Evolutionary conservation across 148 eudicot genomes (phyloP).

Genomic region (Rheum nobile): DNA sequence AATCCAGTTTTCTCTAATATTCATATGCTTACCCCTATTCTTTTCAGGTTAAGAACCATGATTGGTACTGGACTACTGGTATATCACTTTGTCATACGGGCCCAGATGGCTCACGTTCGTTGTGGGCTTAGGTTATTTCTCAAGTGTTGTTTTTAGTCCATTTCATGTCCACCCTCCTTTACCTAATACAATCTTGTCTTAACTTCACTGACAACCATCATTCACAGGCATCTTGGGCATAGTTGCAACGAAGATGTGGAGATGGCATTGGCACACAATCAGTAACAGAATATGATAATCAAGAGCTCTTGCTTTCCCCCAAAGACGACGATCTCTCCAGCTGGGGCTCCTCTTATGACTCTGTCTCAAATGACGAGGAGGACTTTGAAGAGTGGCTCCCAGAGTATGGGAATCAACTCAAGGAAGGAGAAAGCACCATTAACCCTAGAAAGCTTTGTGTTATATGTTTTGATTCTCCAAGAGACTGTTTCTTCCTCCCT

Average conservation of each 20-base stretch:
- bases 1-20: not conserved
- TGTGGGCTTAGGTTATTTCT: constrained; percentile 24
- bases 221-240: constrained; percentile 29
- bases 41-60: constrained; percentile 22
- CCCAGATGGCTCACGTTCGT: constrained; percentile 43
- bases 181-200: not conserved
- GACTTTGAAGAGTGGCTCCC: constrained; percentile 22
- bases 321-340: constrained; percentile 33
- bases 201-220: not conserved
- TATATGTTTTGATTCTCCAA: constrained; percentile 45
- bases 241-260: constrained; percentile 10
- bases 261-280: constrained; percentile 13
- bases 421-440: constrained; percentile 23
- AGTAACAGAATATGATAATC: constrained; percentile 7
- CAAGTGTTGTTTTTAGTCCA: not conserved
- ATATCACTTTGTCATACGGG: constrained; percentile 34
- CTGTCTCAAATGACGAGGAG: constrained; percentile 38
- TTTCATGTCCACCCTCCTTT: too few relatives aligned
- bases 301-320: constrained; percentile 35
- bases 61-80: constrained; percentile 27
- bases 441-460: constrained; percentile 27
- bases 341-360: constrained; percentile 53
- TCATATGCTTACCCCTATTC: not conserved
- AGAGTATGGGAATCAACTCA: constrained; percentile 19
- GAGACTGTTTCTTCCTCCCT: constrained; percentile 54